A percentile compares a stretch with the other conserved stretches of the same genome.
Conservation (phyloP, 2,329 filamentous ascomycete species). For the Blastomyces emzantsi region DNA sequence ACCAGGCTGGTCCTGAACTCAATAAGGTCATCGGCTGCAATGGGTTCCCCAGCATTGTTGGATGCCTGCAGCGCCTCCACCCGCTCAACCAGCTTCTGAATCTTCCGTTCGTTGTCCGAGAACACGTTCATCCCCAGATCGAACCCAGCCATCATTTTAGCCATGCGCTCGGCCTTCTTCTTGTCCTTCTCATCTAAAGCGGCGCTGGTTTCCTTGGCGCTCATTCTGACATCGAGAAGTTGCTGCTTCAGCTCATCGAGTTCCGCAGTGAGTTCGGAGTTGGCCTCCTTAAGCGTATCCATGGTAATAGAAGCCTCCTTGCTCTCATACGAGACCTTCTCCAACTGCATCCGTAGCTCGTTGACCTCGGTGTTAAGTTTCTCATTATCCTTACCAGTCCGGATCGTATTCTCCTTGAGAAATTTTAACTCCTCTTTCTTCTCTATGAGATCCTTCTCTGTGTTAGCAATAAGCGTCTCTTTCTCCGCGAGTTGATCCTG, state of each 20-base stretch:
- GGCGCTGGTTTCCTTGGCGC: constrained; percentile 82
- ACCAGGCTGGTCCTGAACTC: constrained; percentile 69
- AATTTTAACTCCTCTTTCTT: constrained; percentile 77
- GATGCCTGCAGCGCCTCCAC: constrained; percentile 71
- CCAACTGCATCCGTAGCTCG: constrained; percentile 91
- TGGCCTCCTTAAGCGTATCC: constrained; percentile 94
- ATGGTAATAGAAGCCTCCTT: constrained; percentile 97
- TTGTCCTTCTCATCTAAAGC: constrained; percentile 95
- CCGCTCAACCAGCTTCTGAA: constrained; percentile 74
- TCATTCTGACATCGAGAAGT: constrained; percentile 92
- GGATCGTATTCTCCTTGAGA: constrained; percentile 76
- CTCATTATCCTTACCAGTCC: constrained; percentile 83
- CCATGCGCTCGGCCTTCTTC: constrained; percentile 99
- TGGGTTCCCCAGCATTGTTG: constrained; percentile 64
- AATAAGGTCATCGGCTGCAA: constrained; percentile 72
- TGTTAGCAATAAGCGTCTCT: constrained; percentile 68
- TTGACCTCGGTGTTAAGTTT: constrained; percentile 76
- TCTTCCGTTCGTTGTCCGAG: constrained; percentile 80
- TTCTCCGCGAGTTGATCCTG: constrained; percentile 94
- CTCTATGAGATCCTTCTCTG: constrained; percentile 72
- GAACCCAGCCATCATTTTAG: constrained; percentile 99
- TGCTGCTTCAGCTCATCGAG: constrained; percentile 95
- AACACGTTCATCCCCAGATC: constrained; percentile 89
- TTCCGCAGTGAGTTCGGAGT: constrained; percentile 81
- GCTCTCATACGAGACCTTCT: constrained; percentile 89